These are phyloP conservation scores for Haematococcus lacustris DNA, from an alignment of 139 green algal species.

Conservation along the genomic window DNA sequence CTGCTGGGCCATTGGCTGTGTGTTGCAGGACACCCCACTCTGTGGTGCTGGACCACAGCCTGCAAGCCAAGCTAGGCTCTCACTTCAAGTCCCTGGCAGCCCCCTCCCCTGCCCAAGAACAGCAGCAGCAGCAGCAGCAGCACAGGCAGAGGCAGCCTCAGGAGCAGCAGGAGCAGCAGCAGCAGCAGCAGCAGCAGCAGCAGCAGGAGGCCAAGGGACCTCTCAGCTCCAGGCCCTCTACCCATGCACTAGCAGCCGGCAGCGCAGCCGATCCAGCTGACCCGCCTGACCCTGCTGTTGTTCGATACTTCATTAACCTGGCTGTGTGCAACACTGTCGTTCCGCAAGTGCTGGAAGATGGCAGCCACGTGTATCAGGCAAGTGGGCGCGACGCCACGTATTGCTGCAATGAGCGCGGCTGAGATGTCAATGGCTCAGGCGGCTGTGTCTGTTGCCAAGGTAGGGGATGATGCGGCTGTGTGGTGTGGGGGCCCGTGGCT, in stretches of 20 bases:
- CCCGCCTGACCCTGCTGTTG: conserved; percentile 6
- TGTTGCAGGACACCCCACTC: conserved; percentile 37
- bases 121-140: too few relatives aligned
- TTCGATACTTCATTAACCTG: conserved; percentile 58
- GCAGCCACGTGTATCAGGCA: conserved; percentile 49
- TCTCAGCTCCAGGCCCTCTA: too few relatives aligned
- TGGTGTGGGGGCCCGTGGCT: neutral
- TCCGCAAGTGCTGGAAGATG: conserved; percentile 45
- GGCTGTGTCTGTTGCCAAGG: too few relatives aligned
- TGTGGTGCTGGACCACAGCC: conserved; percentile 29
- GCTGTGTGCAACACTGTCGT: conserved; percentile 88
- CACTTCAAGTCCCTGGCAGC: conserved; percentile 9
- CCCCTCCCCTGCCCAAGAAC: too few relatives aligned
- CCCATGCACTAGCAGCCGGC: neutral
- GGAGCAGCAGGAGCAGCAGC: too few relatives aligned
- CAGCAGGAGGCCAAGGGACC: too few relatives aligned
- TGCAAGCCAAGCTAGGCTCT: conserved; percentile 29
- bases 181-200: too few relatives aligned
- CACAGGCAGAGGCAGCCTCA: too few relatives aligned
- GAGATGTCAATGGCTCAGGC: neutral
- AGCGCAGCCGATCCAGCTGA: neutral
- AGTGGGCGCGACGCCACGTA: conserved; percentile 7
- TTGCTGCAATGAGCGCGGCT: neutral
- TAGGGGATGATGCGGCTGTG: too few relatives aligned
- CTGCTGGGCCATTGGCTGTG: too few relatives aligned